A percentile compares a stretch with the other conserved stretches of the same genome.
phyloP scores from a whole-genome alignment of 345 rosid genomes.

The Garcia nutans region DNA sequence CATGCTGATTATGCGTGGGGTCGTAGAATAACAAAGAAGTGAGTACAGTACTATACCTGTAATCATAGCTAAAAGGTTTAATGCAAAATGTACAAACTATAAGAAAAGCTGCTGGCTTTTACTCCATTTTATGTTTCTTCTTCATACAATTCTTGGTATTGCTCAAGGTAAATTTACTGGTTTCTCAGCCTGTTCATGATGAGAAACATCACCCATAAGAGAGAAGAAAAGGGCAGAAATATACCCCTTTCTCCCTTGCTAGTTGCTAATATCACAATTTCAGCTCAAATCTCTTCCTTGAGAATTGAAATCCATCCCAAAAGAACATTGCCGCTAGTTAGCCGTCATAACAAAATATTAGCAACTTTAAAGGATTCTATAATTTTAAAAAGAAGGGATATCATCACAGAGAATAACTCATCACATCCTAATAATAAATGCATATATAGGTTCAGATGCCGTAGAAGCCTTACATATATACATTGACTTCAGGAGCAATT shows the following conservation, averaged over 20 bases:
- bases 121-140: not conserved
- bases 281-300: too few relatives aligned
- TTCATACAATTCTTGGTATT: not conserved
- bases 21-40: conserved; percentile 13
- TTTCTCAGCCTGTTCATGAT: not conserved
- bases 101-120: not conserved
- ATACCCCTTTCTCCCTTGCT: too few relatives aligned
- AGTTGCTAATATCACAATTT: too few relatives aligned
- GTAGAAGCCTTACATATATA: not conserved
- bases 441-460: too few relatives aligned
- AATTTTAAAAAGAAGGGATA: not conserved
- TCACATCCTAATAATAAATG: not conserved
- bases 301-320: too few relatives aligned
- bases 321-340: not conserved
- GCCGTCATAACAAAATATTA: not conserved
- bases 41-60: not conserved
- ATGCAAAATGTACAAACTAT: not conserved
- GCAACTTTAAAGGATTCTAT: not conserved
- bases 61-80: not conserved
- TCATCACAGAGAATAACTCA: not conserved
- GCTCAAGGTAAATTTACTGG: not conserved
- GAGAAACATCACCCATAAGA: not conserved
- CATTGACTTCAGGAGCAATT: not conserved
- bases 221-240: too few relatives aligned
- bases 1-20: conserved; percentile 54